Conservation (phyloP, 2,329 filamentous ascomycete genomes). For the Ceratocystiopsis minuta region DNA sequence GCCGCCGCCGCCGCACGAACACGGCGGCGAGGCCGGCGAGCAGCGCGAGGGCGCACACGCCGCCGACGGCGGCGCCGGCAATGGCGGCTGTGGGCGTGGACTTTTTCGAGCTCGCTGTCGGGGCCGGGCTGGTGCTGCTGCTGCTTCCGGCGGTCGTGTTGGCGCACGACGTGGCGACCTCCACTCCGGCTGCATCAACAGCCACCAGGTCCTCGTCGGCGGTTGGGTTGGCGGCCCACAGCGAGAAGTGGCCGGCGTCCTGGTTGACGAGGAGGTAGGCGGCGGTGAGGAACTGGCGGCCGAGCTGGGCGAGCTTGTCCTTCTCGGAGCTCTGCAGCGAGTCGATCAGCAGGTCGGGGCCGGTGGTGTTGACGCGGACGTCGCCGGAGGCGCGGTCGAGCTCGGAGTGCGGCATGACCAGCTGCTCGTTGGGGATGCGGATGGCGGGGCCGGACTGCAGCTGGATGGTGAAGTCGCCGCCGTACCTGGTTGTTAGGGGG, state of each 20-base stretch:
- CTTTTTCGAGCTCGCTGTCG: too few relatives aligned
- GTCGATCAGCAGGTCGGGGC: conserved; percentile 12
- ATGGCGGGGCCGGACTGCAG: conserved; percentile 8
- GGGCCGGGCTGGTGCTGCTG: too few relatives aligned
- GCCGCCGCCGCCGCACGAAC: too few relatives aligned
- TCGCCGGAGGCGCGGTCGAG: conserved; percentile 7
- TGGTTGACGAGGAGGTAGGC: conserved; percentile 16
- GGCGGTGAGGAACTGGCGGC: conserved; percentile 14
- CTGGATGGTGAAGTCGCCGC: conserved; percentile 9
- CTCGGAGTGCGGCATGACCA: conserved; percentile 13
- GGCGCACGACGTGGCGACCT: not conserved
- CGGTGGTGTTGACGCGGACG: conserved; percentile 6
- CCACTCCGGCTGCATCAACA: conserved; percentile 3
- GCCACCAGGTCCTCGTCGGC: conserved; percentile 4
- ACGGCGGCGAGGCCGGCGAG: too few relatives aligned
- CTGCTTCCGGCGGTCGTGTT: too few relatives aligned
- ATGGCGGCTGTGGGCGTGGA: too few relatives aligned
- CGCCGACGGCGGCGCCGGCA: too few relatives aligned
- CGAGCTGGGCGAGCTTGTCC: conserved; percentile 12
- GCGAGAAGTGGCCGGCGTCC: conserved; percentile 10
- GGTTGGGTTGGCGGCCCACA: conserved; percentile 8
- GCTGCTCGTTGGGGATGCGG: conserved; percentile 15
- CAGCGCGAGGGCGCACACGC: too few relatives aligned
- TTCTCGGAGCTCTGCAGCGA: conserved; percentile 11
- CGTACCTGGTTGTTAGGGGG: not conserved